Percentiles rank a stretch among this genome's conserved stretches.
These are phyloP conservation scores for Chaetomiaceae sp. DNA, from an alignment of 2,329 filamentous ascomycete species.

Conservation along the genomic window DNA sequence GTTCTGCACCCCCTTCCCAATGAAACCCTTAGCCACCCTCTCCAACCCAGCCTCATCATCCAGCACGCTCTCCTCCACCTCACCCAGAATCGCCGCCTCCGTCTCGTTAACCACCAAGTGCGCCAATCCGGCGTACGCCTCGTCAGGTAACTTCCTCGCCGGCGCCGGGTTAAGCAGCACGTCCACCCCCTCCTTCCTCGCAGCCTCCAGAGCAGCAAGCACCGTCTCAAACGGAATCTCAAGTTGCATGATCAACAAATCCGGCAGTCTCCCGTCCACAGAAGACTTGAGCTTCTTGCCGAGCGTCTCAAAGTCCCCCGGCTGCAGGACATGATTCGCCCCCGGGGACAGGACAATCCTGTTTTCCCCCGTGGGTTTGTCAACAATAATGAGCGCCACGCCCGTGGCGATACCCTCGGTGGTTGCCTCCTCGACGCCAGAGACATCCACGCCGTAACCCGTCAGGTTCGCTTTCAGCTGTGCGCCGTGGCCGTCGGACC, in stretches of 20 bases:
- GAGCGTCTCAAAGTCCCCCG: conserved; percentile 32
- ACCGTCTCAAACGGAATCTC: conserved; percentile 68
- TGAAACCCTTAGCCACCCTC: conserved; percentile 55
- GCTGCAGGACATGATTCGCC: conserved; percentile 55
- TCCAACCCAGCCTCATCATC: conserved; percentile 42
- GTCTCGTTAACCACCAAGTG: conserved; percentile 90
- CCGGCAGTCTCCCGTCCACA: conserved; percentile 31
- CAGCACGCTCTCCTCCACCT: conserved; percentile 46
- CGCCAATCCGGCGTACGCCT: conserved; percentile 62
- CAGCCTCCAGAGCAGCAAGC: conserved; percentile 53
- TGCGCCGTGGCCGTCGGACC: conserved; percentile 61
- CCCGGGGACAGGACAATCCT: conserved; percentile 70
- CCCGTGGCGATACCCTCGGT: conserved; percentile 53
- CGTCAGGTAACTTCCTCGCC: conserved; percentile 62
- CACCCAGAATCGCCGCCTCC: conserved; percentile 71
- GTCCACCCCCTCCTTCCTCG: conserved; percentile 45
- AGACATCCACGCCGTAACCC: conserved; percentile 56
- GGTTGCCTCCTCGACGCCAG: conserved; percentile 22
- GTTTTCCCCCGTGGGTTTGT: conserved; percentile 68
- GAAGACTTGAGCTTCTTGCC: conserved; percentile 17
- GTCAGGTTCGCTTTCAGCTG: conserved; percentile 56
- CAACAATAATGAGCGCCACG: conserved; percentile 71
- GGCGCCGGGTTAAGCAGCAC: conserved; percentile 85
- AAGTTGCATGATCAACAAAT: conserved; percentile 71
- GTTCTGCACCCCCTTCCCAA: conserved; percentile 65